phyloP scores from a whole-genome alignment of 1,284 basidiomycete genomes.

The Coniferiporia weirii region DNA sequence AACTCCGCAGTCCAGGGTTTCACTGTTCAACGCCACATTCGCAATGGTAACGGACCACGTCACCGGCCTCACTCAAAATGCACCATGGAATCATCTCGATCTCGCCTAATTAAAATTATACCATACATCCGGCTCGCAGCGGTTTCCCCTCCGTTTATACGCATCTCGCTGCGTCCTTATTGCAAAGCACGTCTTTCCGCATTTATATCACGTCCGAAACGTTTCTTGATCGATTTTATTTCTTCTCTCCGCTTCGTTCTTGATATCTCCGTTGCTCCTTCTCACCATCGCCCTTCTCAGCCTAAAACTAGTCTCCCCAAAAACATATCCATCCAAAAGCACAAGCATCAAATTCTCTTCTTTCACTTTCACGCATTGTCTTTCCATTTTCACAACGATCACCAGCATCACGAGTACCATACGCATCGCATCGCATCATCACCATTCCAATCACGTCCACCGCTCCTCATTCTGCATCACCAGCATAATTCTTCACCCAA shows the following conservation, averaged over 20 bases:
- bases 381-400: background rate
- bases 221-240: background rate
- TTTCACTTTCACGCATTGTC: too few species aligned
- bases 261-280: background rate
- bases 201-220: background rate
- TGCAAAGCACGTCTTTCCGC: background rate
- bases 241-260: background rate
- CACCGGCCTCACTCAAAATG: background rate
- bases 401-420: slow-evolving; percentile 6
- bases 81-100: background rate
- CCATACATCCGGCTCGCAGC: background rate
- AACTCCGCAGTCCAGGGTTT: background rate
- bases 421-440: slow-evolving; percentile 5
- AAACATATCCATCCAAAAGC: too few species aligned
- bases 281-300: background rate
- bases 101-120: slow-evolving; percentile 1
- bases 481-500: background rate
- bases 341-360: too few species aligned
- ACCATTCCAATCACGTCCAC: background rate
- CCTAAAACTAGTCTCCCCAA: too few species aligned
- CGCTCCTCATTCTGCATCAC: slow-evolving; percentile 1
- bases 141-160: background rate
- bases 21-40: background rate
- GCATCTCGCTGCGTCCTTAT: background rate
- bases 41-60: background rate